Conservation (phyloP, 2,329 filamentous ascomycete genomes). For the Sporothrix phasma region DNA sequence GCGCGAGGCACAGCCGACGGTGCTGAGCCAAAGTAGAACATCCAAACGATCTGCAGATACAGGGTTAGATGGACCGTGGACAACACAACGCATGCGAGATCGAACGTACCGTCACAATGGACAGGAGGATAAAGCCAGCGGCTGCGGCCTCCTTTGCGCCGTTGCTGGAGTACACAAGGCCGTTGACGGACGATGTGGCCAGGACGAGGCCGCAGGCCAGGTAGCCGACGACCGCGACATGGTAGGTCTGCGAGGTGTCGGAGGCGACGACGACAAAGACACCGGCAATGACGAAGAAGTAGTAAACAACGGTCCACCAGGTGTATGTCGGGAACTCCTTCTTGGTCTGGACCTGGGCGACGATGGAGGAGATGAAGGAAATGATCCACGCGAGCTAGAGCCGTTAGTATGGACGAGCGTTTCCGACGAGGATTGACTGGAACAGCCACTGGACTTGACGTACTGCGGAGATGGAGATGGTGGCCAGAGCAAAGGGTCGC, state of each 20-base stretch:
- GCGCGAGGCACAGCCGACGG: slow-evolving; percentile 77
- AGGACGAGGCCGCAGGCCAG: slow-evolving; percentile 74
- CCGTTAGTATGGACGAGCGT: background rate
- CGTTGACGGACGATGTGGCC: slow-evolving; percentile 77
- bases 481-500: slow-evolving; percentile 91
- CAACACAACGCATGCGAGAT: background rate
- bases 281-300: slow-evolving; percentile 70
- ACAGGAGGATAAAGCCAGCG: slow-evolving; percentile 86
- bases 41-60: slow-evolving; percentile 79
- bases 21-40: slow-evolving; percentile 95
- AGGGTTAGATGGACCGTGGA: background rate
- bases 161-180: slow-evolving; percentile 65
- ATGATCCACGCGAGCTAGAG: slow-evolving; percentile 87
- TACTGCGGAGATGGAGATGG: slow-evolving; percentile 84
- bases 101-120: slow-evolving; percentile 72
- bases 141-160: slow-evolving; percentile 74
- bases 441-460: slow-evolving; percentile 27
- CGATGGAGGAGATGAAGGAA: slow-evolving; percentile 75
- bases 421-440: too few relatives aligned
- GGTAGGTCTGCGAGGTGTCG: slow-evolving; percentile 76
- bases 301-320: slow-evolving; percentile 87
- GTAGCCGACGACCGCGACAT: slow-evolving; percentile 85
- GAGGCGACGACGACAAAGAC: slow-evolving; percentile 76
- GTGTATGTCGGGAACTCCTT: slow-evolving; percentile 68
- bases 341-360: slow-evolving; percentile 49